Conservation (phyloP, 768 basidiomycete species). For the Antrodiella citrinella region DNA sequence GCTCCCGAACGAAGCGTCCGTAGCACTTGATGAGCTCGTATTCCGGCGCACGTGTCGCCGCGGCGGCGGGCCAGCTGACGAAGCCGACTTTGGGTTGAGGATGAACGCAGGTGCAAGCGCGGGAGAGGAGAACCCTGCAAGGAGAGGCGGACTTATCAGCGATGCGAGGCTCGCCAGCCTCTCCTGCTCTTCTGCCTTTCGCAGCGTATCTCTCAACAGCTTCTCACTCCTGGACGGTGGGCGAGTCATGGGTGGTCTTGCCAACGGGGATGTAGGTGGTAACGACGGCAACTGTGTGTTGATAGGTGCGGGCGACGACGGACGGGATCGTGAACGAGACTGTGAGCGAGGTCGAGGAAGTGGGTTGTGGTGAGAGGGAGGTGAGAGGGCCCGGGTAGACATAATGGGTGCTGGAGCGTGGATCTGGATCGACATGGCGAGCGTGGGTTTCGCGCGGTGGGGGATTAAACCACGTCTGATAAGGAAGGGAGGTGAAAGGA, state of each 20-base stretch:
- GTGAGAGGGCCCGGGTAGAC: conserved; percentile 12
- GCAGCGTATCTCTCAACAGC: conserved; percentile 48
- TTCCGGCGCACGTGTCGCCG: conserved; percentile 22
- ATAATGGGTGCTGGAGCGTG: conserved; percentile 23
- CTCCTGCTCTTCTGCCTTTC: conserved; percentile 38
- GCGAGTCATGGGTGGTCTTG: conserved; percentile 23
- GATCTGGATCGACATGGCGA: conserved; percentile 30
- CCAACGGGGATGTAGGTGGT: conserved; percentile 6
- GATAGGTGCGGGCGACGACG: conserved; percentile 19
- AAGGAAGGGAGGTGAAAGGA: conserved; percentile 12
- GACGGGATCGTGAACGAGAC: conserved; percentile 18
- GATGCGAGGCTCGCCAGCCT: conserved; percentile 23
- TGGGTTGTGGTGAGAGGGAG: neutral
- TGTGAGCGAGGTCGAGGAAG: conserved; percentile 6
- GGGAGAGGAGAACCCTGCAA: conserved; percentile 10
- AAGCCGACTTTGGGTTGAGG: conserved; percentile 2
- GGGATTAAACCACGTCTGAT: conserved; percentile 16
- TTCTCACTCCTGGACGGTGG: conserved; percentile 46
- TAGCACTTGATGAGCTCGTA: conserved; percentile 17
- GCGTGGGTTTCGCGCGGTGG: conserved; percentile 24
- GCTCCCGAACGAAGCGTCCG: conserved; percentile 17
- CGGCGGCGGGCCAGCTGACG: conserved; percentile 5
- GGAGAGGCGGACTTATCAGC: conserved; percentile 9
- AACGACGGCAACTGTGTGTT: conserved; percentile 11
- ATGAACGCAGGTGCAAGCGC: conserved; percentile 11